These are phyloP conservation scores for Phytophthora melonis DNA, from an alignment of 352 stramenopile genomes.

Conservation along the genomic window DNA sequence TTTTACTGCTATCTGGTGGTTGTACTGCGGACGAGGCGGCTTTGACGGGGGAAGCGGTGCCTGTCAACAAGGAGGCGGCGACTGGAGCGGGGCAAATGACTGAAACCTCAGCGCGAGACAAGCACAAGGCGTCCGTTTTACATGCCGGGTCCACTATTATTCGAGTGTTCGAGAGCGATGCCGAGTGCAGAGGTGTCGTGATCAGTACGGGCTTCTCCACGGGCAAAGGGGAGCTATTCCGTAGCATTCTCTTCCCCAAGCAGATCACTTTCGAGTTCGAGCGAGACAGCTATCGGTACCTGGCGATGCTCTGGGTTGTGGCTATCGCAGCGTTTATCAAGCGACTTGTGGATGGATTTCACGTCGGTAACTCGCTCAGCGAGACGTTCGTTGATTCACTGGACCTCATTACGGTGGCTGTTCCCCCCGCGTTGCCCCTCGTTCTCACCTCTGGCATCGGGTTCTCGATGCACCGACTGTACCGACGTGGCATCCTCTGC, in stretches of 20 bases:
- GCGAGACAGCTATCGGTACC: conserved; percentile 72
- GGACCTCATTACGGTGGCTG: conserved; percentile 71
- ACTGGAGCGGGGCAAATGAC: conserved; percentile 27
- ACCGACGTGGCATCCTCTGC: conserved; percentile 57
- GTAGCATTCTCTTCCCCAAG: conserved; percentile 68
- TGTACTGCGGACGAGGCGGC: conserved; percentile 58
- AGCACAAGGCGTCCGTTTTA: conserved; percentile 46
- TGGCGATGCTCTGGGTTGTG: conserved; percentile 52
- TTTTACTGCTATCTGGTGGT: conserved; percentile 50
- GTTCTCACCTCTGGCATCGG: conserved; percentile 66
- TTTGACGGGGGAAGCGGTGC: conserved; percentile 56
- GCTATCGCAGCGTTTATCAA: conserved; percentile 67
- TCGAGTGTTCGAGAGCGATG: conserved; percentile 13
- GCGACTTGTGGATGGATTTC: conserved; percentile 34
- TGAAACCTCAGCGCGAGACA: conserved; percentile 32
- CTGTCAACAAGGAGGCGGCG: conserved; percentile 52
- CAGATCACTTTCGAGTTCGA: conserved; percentile 68
- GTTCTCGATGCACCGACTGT: conserved; percentile 57
- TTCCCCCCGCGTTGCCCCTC: conserved; percentile 65
- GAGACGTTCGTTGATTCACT: conserved; percentile 58
- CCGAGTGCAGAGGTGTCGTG: conserved; percentile 49
- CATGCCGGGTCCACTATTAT: conserved; percentile 48
- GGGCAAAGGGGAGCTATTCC: conserved; percentile 71
- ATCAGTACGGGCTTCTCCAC: conserved; percentile 68
- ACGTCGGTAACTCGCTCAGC: conserved; percentile 26